A percentile compares a stretch with the other conserved stretches of the same genome.
These are phyloP conservation scores for Aspergillus haitiensis DNA, from an alignment of 495 filamentous ascomycete genomes.

Conservation along the genomic window DNA sequence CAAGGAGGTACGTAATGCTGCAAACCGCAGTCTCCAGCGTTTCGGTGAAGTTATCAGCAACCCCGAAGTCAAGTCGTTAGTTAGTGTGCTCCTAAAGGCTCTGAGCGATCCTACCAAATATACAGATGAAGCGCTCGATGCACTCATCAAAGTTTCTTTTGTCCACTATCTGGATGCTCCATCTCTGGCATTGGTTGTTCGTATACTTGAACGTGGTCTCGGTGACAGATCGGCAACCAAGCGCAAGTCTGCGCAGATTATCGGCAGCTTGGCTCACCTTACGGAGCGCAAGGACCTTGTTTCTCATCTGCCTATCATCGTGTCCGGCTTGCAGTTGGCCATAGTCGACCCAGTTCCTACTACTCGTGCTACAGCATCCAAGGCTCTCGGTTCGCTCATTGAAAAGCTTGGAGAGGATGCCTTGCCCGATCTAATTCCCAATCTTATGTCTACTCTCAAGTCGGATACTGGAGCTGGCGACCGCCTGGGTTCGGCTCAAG, in stretches of 20 bases:
- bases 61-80: slow-evolving; percentile 89
- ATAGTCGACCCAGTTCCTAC: slow-evolving; percentile 94
- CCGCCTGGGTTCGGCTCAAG: slow-evolving; percentile 92
- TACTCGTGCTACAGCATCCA: slow-evolving; percentile 94
- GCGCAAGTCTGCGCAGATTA: slow-evolving; percentile 92
- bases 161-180: slow-evolving; percentile 95
- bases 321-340: slow-evolving; percentile 83
- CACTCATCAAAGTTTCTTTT: slow-evolving; percentile 93
- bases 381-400: slow-evolving; percentile 89
- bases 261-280: slow-evolving; percentile 93
- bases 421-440: slow-evolving; percentile 93
- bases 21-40: slow-evolving; percentile 92
- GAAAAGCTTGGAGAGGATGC: slow-evolving; percentile 98
- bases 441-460: slow-evolving; percentile 95
- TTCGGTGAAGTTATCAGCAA: slow-evolving; percentile 99
- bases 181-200: slow-evolving; percentile 88
- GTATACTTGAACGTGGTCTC: slow-evolving; percentile 91
- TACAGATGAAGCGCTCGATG: slow-evolving; percentile 91
- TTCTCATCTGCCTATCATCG: slow-evolving; percentile 86
- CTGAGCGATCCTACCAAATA: slow-evolving; percentile 97
- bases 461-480: slow-evolving; percentile 96
- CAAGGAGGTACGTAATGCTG: slow-evolving; percentile 88
- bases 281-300: slow-evolving; percentile 94
- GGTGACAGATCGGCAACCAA: slow-evolving; percentile 90
- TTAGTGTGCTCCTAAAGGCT: slow-evolving; percentile 89